Base-by-base conservation (phyloP, 1,284 basidiomycete species). In the Leccinum angustisporum region DNA sequence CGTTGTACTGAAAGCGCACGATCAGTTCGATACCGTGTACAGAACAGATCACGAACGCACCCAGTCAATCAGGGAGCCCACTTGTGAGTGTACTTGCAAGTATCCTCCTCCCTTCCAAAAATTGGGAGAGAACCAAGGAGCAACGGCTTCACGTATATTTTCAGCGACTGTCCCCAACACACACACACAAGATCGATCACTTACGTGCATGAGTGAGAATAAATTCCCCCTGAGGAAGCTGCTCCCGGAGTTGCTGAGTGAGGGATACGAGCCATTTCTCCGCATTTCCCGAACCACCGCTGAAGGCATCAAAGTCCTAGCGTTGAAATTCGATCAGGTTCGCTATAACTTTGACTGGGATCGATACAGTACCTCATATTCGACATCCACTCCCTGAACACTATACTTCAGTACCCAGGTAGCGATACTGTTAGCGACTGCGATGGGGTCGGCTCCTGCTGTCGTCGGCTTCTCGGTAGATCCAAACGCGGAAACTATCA, bases 51-150 rank as follows among this genome's bases (percentile, higher is more conserved):
- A 7, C 9, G 27, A 18, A 65, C 71, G 16, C 18, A 71, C 75
- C 81, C 82, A 85, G 65, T 86, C 84, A 58, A 86, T 85, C 57
- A 82, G 67, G 66, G 71, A 77, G 13, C 87, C 87, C 21, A 88
- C 86, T 10, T 73, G 70, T 52, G 75, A 61, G 71, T 89, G 71
- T 11, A 89, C 80, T 56, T 77, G 77, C 48, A 87, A 76, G 68
- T 88, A 89, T 38, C 54, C 54, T 21, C 31, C 54, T 25, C 33
- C 53, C 9, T 21, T 36, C 53, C 33, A 54, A 5, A 40, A 11
- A 14, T 50, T 55, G 2, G 69, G 67, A 52, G 68, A 50, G 25
- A 50, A 27, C 48, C 48, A 50, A 50, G 48, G 48, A 43, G 48
- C 48, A 27, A 27, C 13, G 48, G 25, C 48, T 50, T 27, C 25